Conservation (phyloP, 495 filamentous ascomycete species). For the Trichoderma reesei region DNA sequence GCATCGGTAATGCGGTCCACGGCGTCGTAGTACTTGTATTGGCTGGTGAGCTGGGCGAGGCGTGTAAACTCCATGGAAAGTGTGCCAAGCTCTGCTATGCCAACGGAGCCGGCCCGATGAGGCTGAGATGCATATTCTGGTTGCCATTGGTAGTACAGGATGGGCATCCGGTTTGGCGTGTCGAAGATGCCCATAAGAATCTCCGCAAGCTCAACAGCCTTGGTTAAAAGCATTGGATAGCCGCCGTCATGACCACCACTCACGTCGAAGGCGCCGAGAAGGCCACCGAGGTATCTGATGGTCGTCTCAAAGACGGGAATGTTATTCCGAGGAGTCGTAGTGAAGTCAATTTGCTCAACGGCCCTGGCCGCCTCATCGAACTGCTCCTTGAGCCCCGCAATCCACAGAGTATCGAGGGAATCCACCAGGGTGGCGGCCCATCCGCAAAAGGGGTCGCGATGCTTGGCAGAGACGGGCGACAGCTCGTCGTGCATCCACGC, state of each 20-base stretch:
- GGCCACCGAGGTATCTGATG: slow-evolving; percentile 77
- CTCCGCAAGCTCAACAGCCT: slow-evolving; percentile 81
- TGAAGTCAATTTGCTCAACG: slow-evolving; percentile 82
- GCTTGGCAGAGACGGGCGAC: slow-evolving; percentile 52
- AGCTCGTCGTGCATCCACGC: slow-evolving; percentile 86
- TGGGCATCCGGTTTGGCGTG: slow-evolving; percentile 92
- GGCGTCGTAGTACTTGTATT: slow-evolving; percentile 89
- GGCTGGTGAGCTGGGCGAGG: slow-evolving; percentile 78
- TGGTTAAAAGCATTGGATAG: slow-evolving; percentile 63
- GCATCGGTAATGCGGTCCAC: slow-evolving; percentile 85
- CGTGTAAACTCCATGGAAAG: slow-evolving; percentile 93
- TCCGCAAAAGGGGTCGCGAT: slow-evolving; percentile 72
- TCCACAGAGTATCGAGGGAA: slow-evolving; percentile 88
- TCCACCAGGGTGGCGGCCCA: slow-evolving; percentile 96
- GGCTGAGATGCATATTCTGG: slow-evolving; percentile 54
- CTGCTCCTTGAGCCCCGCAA: slow-evolving; percentile 84
- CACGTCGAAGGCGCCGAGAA: slow-evolving; percentile 77
- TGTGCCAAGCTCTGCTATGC: slow-evolving; percentile 80
- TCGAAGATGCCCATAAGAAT: slow-evolving; percentile 89
- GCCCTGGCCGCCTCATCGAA: slow-evolving; percentile 77
- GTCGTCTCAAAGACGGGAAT: slow-evolving; percentile 84
- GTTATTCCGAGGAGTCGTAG: slow-evolving; percentile 49
- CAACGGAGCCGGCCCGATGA: slow-evolving; percentile 54
- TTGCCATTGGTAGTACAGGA: slow-evolving; percentile 77
- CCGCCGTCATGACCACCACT: slow-evolving; percentile 42